Evolutionary conservation across 495 filamentous ascomycete species (phyloP).

Genomic region (Penicillium turbatum): DNA sequence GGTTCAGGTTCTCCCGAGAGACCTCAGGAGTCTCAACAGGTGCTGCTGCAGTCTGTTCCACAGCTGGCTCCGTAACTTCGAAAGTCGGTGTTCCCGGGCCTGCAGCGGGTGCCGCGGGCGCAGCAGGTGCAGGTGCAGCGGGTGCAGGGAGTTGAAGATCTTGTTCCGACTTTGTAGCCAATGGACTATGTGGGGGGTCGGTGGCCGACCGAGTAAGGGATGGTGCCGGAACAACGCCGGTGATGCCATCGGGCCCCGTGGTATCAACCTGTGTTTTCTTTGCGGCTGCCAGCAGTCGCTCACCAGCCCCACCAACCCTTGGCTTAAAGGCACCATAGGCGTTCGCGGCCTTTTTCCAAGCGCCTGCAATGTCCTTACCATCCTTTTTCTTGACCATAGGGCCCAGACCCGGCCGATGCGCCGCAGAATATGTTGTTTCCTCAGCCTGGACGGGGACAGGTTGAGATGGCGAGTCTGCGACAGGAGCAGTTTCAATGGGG

Average conservation of each 20-base stretch:
- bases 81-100: constrained; percentile 35
- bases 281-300: constrained; percentile 55
- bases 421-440: constrained; percentile 40
- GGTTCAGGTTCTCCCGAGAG: constrained; percentile 33
- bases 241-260: constrained; percentile 80
- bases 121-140: too few species aligned
- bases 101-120: background rate
- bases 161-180: constrained; percentile 18
- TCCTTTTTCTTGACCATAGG: constrained; percentile 87
- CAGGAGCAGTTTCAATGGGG: background rate
- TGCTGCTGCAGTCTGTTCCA: constrained; percentile 27
- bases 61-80: constrained; percentile 34
- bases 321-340: constrained; percentile 83
- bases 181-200: constrained; percentile 24
- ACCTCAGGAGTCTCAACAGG: constrained; percentile 30
- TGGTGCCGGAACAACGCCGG: constrained; percentile 77
- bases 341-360: constrained; percentile 79
- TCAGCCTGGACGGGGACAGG: constrained; percentile 23
- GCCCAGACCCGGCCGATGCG: constrained; percentile 71
- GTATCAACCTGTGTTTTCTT: constrained; percentile 50
- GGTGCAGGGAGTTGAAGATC: background rate
- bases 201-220: constrained; percentile 36
- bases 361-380: constrained; percentile 63
- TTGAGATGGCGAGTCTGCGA: background rate
- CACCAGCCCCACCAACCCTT: constrained; percentile 73